Evolutionary conservation across 1,284 basidiomycete species (phyloP).

Genomic region (Cryptococcus sp.): DNA sequence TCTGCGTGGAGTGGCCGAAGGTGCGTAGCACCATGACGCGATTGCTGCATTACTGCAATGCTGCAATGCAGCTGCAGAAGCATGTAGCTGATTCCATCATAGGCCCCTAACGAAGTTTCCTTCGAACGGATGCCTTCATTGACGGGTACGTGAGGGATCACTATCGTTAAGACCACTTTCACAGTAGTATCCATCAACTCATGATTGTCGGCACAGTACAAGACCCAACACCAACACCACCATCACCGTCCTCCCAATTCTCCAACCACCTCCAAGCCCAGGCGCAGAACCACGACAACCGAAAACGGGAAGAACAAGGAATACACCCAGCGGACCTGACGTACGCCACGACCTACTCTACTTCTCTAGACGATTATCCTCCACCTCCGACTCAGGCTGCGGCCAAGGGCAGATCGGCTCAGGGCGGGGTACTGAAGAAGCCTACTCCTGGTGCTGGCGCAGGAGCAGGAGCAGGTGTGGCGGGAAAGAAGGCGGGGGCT

Average conservation of each 20-base stretch:
- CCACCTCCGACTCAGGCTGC: slow-evolving; percentile 9
- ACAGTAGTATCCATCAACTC: no score
- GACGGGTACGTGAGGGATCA: background rate
- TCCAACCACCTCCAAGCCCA: slow-evolving; percentile 1
- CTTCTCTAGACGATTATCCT: slow-evolving; percentile 17
- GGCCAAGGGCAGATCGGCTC: background rate
- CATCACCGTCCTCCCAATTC: slow-evolving; percentile 3
- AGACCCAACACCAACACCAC: slow-evolving; percentile 7
- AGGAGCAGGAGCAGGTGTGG: slow-evolving; percentile 3
- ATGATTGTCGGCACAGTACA: slow-evolving; percentile 3
- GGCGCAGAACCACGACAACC: slow-evolving; percentile 3
- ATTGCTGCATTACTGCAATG: background rate
- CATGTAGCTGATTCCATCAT: background rate
- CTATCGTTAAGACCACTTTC: no score
- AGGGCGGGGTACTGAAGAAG: slow-evolving; percentile 9
- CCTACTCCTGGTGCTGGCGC: slow-evolving; percentile 7
- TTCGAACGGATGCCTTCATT: background rate
- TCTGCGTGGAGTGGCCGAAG: slow-evolving; percentile 89
- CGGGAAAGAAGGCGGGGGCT: slow-evolving; percentile 26
- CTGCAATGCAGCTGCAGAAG: background rate
- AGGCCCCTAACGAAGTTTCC: background rate
- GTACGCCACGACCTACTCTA: slow-evolving; percentile 46
- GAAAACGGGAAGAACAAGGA: background rate
- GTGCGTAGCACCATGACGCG: slow-evolving; percentile 54
- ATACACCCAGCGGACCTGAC: slow-evolving; percentile 37